Percentiles rank a stretch among this genome's conserved stretches.
phyloP scores from a whole-genome alignment of 768 basidiomycete genomes.

The Lactarius indigo region DNA sequence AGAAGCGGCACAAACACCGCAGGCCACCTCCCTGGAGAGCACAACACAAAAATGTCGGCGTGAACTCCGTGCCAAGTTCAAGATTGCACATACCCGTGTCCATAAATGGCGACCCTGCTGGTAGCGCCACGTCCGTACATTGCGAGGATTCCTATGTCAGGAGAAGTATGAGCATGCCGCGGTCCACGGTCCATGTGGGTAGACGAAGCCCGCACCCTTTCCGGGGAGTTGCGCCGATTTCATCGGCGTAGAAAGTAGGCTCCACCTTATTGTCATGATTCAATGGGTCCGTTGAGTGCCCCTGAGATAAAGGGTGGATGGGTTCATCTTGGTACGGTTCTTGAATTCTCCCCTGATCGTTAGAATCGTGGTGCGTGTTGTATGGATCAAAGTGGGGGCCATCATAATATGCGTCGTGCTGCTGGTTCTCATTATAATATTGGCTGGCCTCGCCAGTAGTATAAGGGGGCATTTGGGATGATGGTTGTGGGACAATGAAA shows the following conservation, averaged over 20 bases:
- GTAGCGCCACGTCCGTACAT: conserved; percentile 19
- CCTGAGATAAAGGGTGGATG: background rate
- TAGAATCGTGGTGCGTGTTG: conserved; percentile 41
- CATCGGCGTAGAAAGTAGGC: background rate
- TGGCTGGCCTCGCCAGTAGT: background rate
- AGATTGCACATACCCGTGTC: conserved; percentile 19
- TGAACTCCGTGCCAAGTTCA: background rate
- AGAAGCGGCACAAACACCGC: conserved; percentile 64
- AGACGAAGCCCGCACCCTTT: conserved; percentile 5
- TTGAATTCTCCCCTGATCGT: conserved; percentile 45
- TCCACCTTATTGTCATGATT: conserved; percentile 7
- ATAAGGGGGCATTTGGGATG: conserved; percentile 10
- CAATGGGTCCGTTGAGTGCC: background rate
- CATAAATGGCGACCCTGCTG: conserved; percentile 24
- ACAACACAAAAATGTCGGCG: conserved; percentile 32
- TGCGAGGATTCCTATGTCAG: conserved; percentile 11
- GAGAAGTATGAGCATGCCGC: background rate
- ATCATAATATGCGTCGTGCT: conserved; percentile 18
- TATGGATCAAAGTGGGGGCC: conserved; percentile 46
- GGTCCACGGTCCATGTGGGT: background rate
- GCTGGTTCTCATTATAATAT: conserved; percentile 1
- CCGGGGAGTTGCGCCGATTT: background rate
- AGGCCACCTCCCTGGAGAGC: conserved; percentile 56
- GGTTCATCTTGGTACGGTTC: conserved; percentile 32
- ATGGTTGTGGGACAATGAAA: background rate